Percentiles rank a stretch among this genome's conserved stretches.
phyloP scores from a whole-genome alignment of 441 rosid species.

The Eruca vesicaria region DNA sequence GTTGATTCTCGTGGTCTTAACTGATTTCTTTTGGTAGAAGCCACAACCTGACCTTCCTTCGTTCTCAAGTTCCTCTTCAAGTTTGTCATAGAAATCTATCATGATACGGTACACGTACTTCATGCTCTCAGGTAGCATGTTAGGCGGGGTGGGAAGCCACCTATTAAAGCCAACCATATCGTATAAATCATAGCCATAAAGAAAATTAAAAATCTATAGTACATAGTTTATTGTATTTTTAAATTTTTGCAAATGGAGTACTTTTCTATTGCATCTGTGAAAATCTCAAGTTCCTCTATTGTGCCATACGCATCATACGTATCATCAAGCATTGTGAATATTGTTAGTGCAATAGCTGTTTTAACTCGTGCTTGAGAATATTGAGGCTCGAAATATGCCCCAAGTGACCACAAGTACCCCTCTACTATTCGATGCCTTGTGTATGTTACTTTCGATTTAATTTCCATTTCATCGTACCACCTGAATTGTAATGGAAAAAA shows the following conservation, averaged over 20 bases:
- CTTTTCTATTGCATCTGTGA: constrained; percentile 31
- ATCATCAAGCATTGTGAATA: constrained; percentile 45
- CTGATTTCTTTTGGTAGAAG: constrained; percentile 21
- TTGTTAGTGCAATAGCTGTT: constrained; percentile 31
- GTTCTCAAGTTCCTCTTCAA: constrained; percentile 1
- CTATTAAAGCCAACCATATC: neutral
- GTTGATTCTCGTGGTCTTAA: constrained; percentile 12
- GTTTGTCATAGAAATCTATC: constrained; percentile 4
- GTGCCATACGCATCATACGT: constrained; percentile 50
- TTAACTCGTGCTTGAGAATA: constrained; percentile 32
- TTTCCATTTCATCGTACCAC: constrained; percentile 45
- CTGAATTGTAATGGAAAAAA: constrained; percentile 23
- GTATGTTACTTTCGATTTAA: constrained; percentile 36
- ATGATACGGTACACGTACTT: neutral
- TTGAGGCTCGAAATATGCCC: constrained; percentile 42
- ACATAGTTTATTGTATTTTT: no score
- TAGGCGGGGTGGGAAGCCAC: constrained; percentile 24
- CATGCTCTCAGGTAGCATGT: constrained; percentile 24
- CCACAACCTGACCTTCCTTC: constrained; percentile 17
- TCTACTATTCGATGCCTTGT: constrained; percentile 48
- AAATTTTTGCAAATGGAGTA: neutral
- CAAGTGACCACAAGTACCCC: constrained; percentile 48
- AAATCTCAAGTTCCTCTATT: constrained; percentile 37
- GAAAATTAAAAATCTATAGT: neutral
- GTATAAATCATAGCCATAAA: neutral